phyloP scores from a whole-genome alignment of 495 filamentous ascomycete species.

The Stereocaulon alpinum region DNA sequence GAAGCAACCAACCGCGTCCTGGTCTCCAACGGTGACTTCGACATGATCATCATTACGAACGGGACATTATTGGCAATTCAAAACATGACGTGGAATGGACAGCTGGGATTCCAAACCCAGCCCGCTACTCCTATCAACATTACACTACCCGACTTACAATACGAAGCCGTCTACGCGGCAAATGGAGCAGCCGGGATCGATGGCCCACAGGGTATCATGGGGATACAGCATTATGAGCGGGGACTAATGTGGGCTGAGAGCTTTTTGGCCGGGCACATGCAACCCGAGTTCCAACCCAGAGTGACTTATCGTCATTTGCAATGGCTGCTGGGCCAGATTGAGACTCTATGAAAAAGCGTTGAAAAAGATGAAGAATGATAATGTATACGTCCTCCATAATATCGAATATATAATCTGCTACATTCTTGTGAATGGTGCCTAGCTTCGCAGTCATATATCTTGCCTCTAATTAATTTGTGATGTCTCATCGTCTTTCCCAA shows the following conservation, averaged over 20 bases:
- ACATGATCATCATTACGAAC: constrained; percentile 51
- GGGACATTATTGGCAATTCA: constrained; percentile 63
- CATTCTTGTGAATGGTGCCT: no score
- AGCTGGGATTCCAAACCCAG: constrained; percentile 52
- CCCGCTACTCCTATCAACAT: constrained; percentile 28
- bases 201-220: constrained; percentile 7
- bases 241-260: constrained; percentile 12
- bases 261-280: constrained; percentile 4
- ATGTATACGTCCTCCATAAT: no score
- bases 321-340: constrained; percentile 2
- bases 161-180: constrained; percentile 10
- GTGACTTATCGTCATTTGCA: constrained; percentile 10
- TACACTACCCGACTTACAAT: constrained; percentile 18
- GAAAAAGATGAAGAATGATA: no score
- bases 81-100: constrained; percentile 77
- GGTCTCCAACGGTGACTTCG: constrained; percentile 55
- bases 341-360: neutral
- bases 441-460: no score
- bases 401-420: no score
- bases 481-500: no score
- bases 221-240: constrained; percentile 10
- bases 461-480: no score
- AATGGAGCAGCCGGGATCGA: constrained; percentile 5
- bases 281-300: constrained; percentile 8
- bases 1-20: constrained; percentile 59